Conservation (phyloP, 2,329 filamentous ascomycete species). For the Monosporascus sp. region DNA sequence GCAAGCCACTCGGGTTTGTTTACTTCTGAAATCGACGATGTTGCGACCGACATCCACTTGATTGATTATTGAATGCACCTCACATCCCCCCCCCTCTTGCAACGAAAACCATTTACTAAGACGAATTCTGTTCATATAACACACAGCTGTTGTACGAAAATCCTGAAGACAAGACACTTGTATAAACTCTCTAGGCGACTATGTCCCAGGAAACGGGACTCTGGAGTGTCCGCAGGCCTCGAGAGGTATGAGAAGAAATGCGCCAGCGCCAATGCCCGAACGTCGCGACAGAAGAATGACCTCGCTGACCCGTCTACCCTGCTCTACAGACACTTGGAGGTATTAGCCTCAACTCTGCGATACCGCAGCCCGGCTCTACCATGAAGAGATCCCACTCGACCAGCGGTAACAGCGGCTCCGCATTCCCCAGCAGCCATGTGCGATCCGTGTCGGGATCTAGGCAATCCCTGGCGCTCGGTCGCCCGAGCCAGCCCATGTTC, state of each 20-base stretch:
- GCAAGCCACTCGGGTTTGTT: background rate
- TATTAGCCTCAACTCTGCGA: conserved; percentile 74
- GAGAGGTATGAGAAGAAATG: conserved; percentile 62
- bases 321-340: conserved; percentile 70
- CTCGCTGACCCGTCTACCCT: conserved; percentile 7
- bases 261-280: conserved; percentile 4
- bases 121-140: background rate
- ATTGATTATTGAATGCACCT: background rate
- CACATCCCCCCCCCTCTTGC: background rate
- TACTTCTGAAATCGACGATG: background rate
- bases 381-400: conserved; percentile 89
- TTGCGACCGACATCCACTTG: background rate
- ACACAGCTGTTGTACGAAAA: conserved; percentile 5
- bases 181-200: conserved; percentile 19
- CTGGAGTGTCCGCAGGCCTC: conserved; percentile 85
- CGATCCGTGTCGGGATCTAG: conserved; percentile 79
- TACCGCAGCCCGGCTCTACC: conserved; percentile 86
- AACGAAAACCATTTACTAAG: background rate
- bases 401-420: conserved; percentile 57
- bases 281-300: conserved; percentile 7
- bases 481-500: conserved; percentile 83
- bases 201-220: conserved; percentile 87
- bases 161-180: background rate
- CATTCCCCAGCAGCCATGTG: conserved; percentile 65
- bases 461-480: conserved; percentile 77